A percentile compares a stretch with the other conserved stretches of the same genome.
Evolutionary conservation across 176 grass and related monocot species (phyloP).

Genomic region (Oryza glumipatula): DNA sequence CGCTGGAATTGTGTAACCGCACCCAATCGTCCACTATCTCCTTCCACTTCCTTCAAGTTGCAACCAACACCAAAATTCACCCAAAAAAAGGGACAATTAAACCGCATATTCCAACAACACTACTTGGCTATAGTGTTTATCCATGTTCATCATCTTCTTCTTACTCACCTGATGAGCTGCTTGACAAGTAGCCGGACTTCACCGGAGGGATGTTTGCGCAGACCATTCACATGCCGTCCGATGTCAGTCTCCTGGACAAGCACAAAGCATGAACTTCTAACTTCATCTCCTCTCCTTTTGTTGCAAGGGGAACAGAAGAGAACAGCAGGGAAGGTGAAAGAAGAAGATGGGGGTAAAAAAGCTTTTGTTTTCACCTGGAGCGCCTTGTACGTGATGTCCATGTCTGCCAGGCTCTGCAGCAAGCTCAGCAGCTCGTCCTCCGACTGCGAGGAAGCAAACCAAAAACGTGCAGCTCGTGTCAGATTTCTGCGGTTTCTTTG

Average conservation of each 20-base stretch:
- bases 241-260: conserved; percentile 64
- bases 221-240: conserved; percentile 58
- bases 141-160: neutral
- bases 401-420: conserved; percentile 59
- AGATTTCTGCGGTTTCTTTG: conserved; percentile 14
- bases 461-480: neutral
- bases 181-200: conserved; percentile 68
- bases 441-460: conserved; percentile 48
- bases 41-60: conserved; percentile 80
- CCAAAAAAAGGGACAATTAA: conserved; percentile 34
- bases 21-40: conserved; percentile 61
- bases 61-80: conserved; percentile 39
- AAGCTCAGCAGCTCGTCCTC: conserved; percentile 61
- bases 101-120: conserved; percentile 4
- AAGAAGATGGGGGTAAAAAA: neutral
- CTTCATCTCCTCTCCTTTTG: neutral
- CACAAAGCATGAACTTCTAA: neutral
- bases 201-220: conserved; percentile 56
- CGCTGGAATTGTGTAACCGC: conserved; percentile 48
- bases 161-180: conserved; percentile 65
- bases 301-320: neutral
- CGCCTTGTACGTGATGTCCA: conserved; percentile 66
- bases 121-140: neutral
- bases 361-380: conserved; percentile 45
- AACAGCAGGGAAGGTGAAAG: neutral